A percentile compares a stretch with the other conserved stretches of the same genome.
phyloP scores from a whole-genome alignment of 2,329 filamentous ascomycete genomes.

The Apiospora phragmitis region DNA sequence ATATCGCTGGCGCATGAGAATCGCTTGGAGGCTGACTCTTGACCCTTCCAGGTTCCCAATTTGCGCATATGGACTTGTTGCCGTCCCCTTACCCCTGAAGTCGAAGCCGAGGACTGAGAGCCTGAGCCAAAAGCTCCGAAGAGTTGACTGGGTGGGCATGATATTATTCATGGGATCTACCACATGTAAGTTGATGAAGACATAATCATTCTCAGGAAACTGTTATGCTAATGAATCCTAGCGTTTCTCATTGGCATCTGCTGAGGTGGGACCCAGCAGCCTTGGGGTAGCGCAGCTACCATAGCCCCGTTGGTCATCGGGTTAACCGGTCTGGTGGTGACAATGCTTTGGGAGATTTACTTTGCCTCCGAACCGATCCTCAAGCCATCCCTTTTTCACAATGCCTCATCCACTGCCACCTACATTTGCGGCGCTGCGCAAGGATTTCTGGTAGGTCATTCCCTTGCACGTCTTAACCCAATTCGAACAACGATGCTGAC shows the following conservation, averaged over 20 bases:
- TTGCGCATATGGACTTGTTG: constrained; percentile 39
- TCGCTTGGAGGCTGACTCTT: background rate
- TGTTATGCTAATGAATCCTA: background rate
- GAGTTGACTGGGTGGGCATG: constrained; percentile 48
- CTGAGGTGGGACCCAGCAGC: constrained; percentile 44
- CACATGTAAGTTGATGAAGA: constrained; percentile 21
- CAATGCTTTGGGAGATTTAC: constrained; percentile 38
- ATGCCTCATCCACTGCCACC: constrained; percentile 27
- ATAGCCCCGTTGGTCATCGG: constrained; percentile 46
- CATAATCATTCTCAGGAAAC: background rate
- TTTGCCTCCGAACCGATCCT: constrained; percentile 34
- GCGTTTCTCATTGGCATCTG: constrained; percentile 49
- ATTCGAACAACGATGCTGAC: background rate
- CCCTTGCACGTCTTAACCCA: background rate
- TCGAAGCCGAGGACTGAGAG: constrained; percentile 35
- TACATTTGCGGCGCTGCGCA: constrained; percentile 34
- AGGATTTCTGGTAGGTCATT: constrained; percentile 32
- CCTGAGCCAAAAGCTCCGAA: constrained; percentile 33
- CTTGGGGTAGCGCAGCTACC: constrained; percentile 42
- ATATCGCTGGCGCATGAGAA: background rate
- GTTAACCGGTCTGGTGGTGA: constrained; percentile 36
- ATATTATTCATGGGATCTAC: constrained; percentile 44
- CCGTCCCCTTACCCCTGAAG: constrained; percentile 43
- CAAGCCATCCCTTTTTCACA: constrained; percentile 30
- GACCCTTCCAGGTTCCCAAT: constrained; percentile 42